A percentile compares a stretch with the other conserved stretches of the same genome.
Evolutionary conservation across 768 basidiomycete genomes (phyloP).

Genomic region (Boletus reticuloceps): DNA sequence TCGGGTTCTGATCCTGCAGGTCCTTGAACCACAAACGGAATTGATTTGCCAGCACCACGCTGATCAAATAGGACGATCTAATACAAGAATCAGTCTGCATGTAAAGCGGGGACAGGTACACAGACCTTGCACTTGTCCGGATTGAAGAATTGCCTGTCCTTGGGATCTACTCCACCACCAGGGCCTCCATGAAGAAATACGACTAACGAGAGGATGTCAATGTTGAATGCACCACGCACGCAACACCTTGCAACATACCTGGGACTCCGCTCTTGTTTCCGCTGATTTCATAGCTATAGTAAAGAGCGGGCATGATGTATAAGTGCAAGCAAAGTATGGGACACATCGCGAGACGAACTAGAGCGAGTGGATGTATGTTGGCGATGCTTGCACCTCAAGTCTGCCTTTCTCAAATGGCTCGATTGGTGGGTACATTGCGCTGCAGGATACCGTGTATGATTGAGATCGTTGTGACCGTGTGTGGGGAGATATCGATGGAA

Average conservation of each 20-base stretch:
- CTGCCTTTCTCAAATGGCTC: slow-evolving; percentile 62
- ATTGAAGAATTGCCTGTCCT: slow-evolving; percentile 80
- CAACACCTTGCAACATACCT: slow-evolving; percentile 40
- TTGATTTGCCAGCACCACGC: slow-evolving; percentile 84
- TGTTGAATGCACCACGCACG: background rate
- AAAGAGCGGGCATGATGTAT: background rate
- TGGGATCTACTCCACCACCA: slow-evolving; percentile 67
- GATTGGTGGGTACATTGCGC: slow-evolving; percentile 63
- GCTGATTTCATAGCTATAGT: slow-evolving; percentile 70
- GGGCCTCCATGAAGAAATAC: slow-evolving; percentile 87
- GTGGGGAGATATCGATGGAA: slow-evolving; percentile 19
- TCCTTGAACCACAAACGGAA: slow-evolving; percentile 53
- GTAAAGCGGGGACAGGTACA: background rate
- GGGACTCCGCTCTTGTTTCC: slow-evolving; percentile 77
- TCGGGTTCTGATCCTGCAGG: background rate
- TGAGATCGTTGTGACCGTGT: slow-evolving; percentile 1
- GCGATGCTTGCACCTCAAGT: slow-evolving; percentile 63
- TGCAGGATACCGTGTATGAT: slow-evolving; percentile 1
- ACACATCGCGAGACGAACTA: slow-evolving; percentile 49
- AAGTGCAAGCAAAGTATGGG: background rate
- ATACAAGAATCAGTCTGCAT: background rate
- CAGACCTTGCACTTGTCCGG: slow-evolving; percentile 78
- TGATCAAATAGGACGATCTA: slow-evolving; percentile 90
- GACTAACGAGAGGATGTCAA: slow-evolving; percentile 39
- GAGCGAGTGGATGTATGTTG: slow-evolving; percentile 55